Evolutionary conservation across 176 grass and related monocot species (phyloP), one percentile per base, ranked within the genome.

Genomic region (Aegilops sharonensis): DNA sequence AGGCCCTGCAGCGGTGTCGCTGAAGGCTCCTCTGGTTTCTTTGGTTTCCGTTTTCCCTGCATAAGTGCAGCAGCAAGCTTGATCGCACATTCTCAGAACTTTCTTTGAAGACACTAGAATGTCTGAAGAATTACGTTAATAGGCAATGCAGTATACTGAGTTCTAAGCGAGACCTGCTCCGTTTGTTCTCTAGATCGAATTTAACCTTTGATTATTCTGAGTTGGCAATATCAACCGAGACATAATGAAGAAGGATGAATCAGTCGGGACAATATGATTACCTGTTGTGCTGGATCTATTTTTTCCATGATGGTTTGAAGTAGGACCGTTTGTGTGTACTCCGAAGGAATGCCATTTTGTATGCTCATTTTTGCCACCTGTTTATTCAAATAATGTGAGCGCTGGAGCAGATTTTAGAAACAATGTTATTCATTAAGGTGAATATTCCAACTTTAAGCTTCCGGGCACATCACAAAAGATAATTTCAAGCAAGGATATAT

Each of bases 311-410:
- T 45, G 34, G 71, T 88, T 85, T 93, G 90, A 80, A 94, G 82
- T 61, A 93, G 42, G 66, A 99, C 71, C 73, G 94, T 96, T 18
- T 12, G 63, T 35, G 97, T 94, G 80, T 96, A 96, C 88, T 96
- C 97, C 0, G 97, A 99, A 52, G 90, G 79, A 83, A 92, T 85
- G 88, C 90, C 88, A 76, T 89, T 94, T 78, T 90, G 92, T 90
- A 94, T 89, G 92, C 97, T 99, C 86, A 94, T 77, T 75, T 94
- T 94, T 34, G 72, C 85, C 68, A 91, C 91, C 96, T 98, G 62
- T 78, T 76, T 85, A 50, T 80, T 75, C 40, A 59, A 74, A 48
- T 11, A 81, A 45, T 29, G 48, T 63, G 43, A 57, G 79, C 12
- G 42, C 59, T 32, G 24, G 61, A 56, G 30, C 68, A 29, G 43